These are phyloP conservation scores for Brassica hybrid DNA, from an alignment of 441 rosid genomes.

Conservation along the genomic window DNA sequence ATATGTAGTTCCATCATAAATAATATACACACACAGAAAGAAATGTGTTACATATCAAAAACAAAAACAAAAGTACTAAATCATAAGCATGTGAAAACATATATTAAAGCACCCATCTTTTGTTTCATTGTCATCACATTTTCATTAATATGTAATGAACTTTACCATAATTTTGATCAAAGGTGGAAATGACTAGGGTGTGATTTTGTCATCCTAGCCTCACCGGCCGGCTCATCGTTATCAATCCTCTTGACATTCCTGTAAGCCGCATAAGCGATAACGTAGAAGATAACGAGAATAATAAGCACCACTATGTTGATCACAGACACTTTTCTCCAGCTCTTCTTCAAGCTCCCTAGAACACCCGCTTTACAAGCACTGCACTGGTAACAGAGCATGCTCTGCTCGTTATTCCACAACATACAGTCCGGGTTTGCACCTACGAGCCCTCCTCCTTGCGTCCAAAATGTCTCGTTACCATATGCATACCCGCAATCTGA, in stretches of 20 bases:
- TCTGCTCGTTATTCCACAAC: conserved; percentile 78
- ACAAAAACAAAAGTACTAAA: conserved; percentile 18
- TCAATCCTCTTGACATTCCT: conserved; percentile 85
- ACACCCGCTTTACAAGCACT: conserved; percentile 92
- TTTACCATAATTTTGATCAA: conserved; percentile 35
- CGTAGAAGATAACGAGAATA: conserved; percentile 78
- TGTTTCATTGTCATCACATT: not conserved
- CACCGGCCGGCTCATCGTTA: conserved; percentile 78
- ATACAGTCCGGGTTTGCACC: conserved; percentile 60
- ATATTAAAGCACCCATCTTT: conserved; percentile 4
- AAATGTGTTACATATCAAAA: conserved; percentile 27
- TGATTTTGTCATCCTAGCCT: conserved; percentile 84
- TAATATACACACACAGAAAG: conserved; percentile 25
- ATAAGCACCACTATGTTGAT: conserved; percentile 80
- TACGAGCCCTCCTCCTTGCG: conserved; percentile 42
- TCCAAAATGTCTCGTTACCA: conserved; percentile 77
- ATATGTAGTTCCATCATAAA: not conserved
- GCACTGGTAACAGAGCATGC: conserved; percentile 72
- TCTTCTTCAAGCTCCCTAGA: conserved; percentile 82
- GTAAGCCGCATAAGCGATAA: conserved; percentile 78
- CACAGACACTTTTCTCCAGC: conserved; percentile 96
- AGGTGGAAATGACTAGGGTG: conserved; percentile 74
- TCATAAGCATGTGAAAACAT: conserved; percentile 18
- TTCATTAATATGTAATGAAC: conserved; percentile 11
- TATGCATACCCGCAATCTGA: conserved; percentile 73